Evolutionary conservation across 306 rosid genomes (phyloP), one percentile per base, ranked within the genome.

Genomic region (Prosopis cineraria): DNA sequence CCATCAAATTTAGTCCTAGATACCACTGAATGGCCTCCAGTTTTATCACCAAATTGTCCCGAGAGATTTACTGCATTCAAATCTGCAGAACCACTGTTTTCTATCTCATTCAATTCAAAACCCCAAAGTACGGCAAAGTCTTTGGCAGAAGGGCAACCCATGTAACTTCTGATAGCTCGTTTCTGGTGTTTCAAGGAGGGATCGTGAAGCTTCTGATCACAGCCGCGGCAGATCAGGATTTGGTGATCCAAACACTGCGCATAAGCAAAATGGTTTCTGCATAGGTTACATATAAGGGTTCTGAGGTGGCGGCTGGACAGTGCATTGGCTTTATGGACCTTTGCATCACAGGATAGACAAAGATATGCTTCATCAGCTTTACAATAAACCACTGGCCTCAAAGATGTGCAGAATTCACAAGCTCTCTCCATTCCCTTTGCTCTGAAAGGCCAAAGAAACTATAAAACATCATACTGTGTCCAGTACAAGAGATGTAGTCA

Each of bases 291-390:
- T 31, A 92, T 73, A 25, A 90, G 84, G 52, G 79, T 80, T 45
- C 97, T 85, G 75, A 79, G 75, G 75, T 94, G 98, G 22, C 97
- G 83, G 48, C 83, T 75, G 3, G 97, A 92, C 81, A 94, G 81
- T 39, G 90, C 79, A 80, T 94, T 92, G 16, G 97, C 97, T 27
- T 91, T 87, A 81, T 94, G 98, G 63, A 94, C 94, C 83, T 90
- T 92, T 1, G 97, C 90, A 66, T 94, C 97, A 75, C 98, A 92
- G 77, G 92, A 85, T 17, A 94, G 95, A 76, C 98, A 94, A 56
- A 94, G 96, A 78, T 83, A 85, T 44, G 97, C 98, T 75, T 89
- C 90, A 87, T 94, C 98, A 7, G 98, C 89, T 69, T 85, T 87
- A 68, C 98, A 94, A 85, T 89, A 94, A 73, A 92, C 88, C 65